Evolutionary conservation across 2,329 filamentous ascomycete genomes (phyloP).

Genomic region (Fusarium succisae): DNA sequence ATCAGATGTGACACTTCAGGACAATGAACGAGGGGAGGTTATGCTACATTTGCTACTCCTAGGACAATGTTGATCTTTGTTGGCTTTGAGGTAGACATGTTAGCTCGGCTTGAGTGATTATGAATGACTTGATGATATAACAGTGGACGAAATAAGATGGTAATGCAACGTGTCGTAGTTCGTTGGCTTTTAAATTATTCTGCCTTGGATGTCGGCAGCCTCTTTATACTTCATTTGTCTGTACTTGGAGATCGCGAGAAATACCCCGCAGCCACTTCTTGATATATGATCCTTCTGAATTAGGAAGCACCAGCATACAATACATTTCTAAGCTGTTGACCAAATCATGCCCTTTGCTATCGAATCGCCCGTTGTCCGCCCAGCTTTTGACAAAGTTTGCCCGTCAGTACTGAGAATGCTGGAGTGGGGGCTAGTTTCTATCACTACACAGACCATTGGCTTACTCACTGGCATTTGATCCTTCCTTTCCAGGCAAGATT

Average conservation of each 20-base stretch:
- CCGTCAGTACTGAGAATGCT: not conserved
- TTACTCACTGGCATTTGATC: not conserved
- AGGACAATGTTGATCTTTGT: not conserved
- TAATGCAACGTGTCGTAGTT: accelerated
- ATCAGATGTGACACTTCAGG: not conserved
- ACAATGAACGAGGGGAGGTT: accelerated
- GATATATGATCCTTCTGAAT: not conserved
- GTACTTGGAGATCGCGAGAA: too few relatives aligned
- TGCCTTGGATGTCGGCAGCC: not conserved
- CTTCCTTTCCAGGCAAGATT: not conserved
- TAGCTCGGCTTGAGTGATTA: accelerated
- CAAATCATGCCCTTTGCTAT: not conserved
- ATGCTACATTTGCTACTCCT: not conserved
- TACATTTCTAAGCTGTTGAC: not conserved
- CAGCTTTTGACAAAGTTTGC: not conserved
- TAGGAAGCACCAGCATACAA: not conserved
- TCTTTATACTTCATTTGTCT: not conserved
- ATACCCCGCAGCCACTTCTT: accelerated
- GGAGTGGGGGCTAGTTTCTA: not conserved
- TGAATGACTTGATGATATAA: too few relatives aligned
- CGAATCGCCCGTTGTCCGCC: too few relatives aligned
- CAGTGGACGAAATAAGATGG: accelerated
- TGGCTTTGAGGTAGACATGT: not conserved
- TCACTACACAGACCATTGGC: not conserved
- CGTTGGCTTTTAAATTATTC: too few relatives aligned